Evolutionary conservation across 139 green algal species (phyloP).

Genomic region (Coelastrella sp.): DNA sequence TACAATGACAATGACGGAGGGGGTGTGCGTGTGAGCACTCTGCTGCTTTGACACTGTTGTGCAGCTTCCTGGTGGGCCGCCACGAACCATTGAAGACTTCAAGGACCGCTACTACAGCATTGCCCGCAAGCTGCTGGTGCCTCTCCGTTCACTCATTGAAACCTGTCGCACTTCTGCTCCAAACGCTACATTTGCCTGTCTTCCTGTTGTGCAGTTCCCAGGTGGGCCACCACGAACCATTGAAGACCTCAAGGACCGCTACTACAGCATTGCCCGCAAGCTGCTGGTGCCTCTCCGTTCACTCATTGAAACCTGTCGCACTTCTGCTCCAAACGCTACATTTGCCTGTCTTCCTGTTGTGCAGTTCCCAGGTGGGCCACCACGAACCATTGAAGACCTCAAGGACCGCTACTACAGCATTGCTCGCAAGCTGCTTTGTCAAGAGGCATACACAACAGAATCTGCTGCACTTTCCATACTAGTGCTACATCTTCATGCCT

Average conservation of each 20-base stretch:
- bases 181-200: too few relatives aligned
- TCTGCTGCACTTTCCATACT: too few relatives aligned
- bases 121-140: constrained; percentile 77
- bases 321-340: too few relatives aligned
- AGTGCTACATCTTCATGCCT: too few relatives aligned
- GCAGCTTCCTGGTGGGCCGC: constrained; percentile 65
- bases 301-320: too few relatives aligned
- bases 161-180: too few relatives aligned
- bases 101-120: constrained; percentile 93
- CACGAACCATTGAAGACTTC: constrained; percentile 86
- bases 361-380: constrained; percentile 65
- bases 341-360: too few relatives aligned
- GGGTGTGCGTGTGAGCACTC: too few relatives aligned
- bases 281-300: constrained; percentile 75
- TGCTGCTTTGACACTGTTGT: too few relatives aligned
- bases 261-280: constrained; percentile 86
- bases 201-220: constrained; percentile 69
- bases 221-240: constrained; percentile 64
- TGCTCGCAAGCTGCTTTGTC: constrained; percentile 77
- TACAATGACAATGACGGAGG: neutral
- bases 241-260: constrained; percentile 94
- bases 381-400: constrained; percentile 86
- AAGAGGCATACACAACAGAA: neutral
- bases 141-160: too few relatives aligned
- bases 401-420: constrained; percentile 92